Evolutionary conservation across 176 grass and related monocot genomes (phyloP).

Genomic region (Bonia amplexicaulis): DNA sequence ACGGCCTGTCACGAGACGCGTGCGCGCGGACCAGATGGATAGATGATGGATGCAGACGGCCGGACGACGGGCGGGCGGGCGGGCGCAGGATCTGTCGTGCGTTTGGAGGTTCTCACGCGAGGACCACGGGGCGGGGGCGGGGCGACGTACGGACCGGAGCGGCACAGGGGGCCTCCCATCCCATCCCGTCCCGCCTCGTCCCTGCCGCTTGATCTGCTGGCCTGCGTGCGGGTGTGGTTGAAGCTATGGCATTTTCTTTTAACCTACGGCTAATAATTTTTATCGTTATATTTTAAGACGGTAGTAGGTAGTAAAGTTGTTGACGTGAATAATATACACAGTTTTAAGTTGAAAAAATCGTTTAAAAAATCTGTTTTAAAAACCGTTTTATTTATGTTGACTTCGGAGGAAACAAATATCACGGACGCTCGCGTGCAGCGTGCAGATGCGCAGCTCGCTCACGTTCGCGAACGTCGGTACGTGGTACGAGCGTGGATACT

Average conservation of each 20-base stretch:
- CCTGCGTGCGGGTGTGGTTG: not conserved
- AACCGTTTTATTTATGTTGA: too few relatives aligned
- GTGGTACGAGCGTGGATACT: not conserved
- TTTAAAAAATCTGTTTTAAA: too few relatives aligned
- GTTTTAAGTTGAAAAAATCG: too few relatives aligned
- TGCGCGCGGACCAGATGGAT: not conserved
- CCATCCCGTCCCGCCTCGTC: not conserved
- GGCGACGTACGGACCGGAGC: not conserved
- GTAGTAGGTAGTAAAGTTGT: rapidly evolving
- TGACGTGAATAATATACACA: rapidly evolving
- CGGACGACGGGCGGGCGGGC: not conserved
- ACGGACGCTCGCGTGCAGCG: not conserved
- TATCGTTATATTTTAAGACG: too few relatives aligned
- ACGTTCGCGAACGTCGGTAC: not conserved
- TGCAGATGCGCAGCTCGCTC: not conserved
- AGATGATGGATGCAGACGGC: not conserved
- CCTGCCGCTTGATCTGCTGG: not conserved
- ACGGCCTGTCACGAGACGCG: not conserved
- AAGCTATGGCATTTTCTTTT: too few relatives aligned
- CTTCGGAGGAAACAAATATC: rapidly evolving
- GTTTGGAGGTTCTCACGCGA: not conserved
- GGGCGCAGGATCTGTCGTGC: conserved; percentile 1
- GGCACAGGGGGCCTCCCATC: too few relatives aligned
- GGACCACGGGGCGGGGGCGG: not conserved
- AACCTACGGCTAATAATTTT: too few relatives aligned